Conservation (phyloP, 75 land plant genomes). For the Selaginella moellendorffii region DNA sequence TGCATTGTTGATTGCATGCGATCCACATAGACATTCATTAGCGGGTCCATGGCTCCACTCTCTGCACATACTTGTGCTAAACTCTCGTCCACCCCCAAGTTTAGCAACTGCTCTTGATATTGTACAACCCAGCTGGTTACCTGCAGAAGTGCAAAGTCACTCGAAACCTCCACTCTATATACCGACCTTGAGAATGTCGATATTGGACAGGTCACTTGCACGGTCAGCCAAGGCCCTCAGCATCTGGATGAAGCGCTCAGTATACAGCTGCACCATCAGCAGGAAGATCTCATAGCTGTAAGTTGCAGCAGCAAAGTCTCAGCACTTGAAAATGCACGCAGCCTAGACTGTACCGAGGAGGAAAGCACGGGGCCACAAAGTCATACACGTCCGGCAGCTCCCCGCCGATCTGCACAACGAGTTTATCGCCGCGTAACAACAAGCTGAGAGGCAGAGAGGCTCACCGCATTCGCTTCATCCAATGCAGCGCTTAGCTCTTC, state of each 20-base stretch:
- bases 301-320: not conserved
- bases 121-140: slow-evolving; percentile 98
- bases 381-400: slow-evolving; percentile 94
- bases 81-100: slow-evolving; percentile 89
- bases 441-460: not conserved
- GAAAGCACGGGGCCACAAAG: slow-evolving; percentile 98
- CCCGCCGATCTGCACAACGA: slow-evolving; percentile 79
- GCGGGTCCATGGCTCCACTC: slow-evolving; percentile 99
- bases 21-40: slow-evolving; percentile 97
- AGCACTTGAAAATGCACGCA: not conserved
- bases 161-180: not conserved
- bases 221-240: slow-evolving; percentile 82
- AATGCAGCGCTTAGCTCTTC: slow-evolving; percentile 74
- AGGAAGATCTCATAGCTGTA: slow-evolving; percentile 92
- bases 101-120: slow-evolving; percentile 80
- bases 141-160: slow-evolving; percentile 25
- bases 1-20: slow-evolving; percentile 88
- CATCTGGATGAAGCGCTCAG: slow-evolving; percentile 94
- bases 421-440: not conserved
- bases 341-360: slow-evolving; percentile 53
- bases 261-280: slow-evolving; percentile 89
- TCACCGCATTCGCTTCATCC: slow-evolving; percentile 80
- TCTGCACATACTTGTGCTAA: slow-evolving; percentile 96
- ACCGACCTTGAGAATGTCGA: slow-evolving; percentile 84
- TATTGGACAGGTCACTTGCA: slow-evolving; percentile 66